Conservation (phyloP, 108 stramenopile species). For the Conticribra guillardii region DNA sequence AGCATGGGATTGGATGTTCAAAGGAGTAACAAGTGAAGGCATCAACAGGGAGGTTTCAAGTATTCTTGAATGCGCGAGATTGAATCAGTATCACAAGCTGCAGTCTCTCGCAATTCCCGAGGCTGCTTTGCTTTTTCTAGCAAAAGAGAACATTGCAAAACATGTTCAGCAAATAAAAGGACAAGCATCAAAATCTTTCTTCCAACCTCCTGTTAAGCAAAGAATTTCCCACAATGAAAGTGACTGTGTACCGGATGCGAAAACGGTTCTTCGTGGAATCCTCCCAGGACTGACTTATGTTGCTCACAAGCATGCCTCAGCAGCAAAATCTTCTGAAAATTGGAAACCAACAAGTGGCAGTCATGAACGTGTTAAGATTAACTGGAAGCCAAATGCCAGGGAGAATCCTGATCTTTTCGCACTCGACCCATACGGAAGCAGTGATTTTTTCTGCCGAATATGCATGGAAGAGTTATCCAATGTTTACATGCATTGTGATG, state of each 20-base stretch:
- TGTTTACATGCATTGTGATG: conserved; percentile 88
- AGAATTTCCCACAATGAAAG: not conserved
- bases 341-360: conserved; percentile 8
- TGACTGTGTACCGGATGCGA: conserved; percentile 20
- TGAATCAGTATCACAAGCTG: conserved; percentile 55
- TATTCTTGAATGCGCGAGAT: conserved; percentile 62
- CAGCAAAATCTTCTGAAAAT: conserved; percentile 12
- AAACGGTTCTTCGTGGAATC: conserved; percentile 40
- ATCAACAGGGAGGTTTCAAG: conserved; percentile 72
- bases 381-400: conserved; percentile 47
- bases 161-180: too few species aligned
- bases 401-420: conserved; percentile 39
- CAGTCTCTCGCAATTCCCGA: conserved; percentile 85
- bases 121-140: conserved; percentile 66
- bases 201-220: too few species aligned
- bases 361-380: conserved; percentile 28
- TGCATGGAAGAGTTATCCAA: conserved; percentile 83
- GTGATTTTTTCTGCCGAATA: conserved; percentile 73
- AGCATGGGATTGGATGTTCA: conserved; percentile 94
- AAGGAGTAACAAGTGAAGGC: conserved; percentile 66
- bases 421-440: conserved; percentile 60
- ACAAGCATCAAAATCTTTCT: too few species aligned
- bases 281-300: conserved; percentile 50
- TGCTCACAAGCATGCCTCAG: conserved; percentile 33
- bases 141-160: conserved; percentile 44